Evolutionary conservation across 345 rosid genomes (phyloP), one percentile per base, ranked within the genome.

Genomic region (Populus pruinosa): DNA sequence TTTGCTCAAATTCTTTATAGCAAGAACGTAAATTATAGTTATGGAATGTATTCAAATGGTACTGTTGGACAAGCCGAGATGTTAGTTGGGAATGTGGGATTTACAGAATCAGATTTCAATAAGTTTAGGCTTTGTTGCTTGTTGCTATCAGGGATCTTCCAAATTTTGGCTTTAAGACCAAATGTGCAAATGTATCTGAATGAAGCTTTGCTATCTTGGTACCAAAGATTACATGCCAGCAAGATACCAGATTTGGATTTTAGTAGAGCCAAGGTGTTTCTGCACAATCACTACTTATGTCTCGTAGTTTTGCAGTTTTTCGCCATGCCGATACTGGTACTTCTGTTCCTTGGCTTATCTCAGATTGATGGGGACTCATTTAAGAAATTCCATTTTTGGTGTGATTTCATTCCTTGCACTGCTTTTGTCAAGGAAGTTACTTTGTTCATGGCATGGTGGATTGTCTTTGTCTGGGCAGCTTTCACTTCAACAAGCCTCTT

Each of bases 391-490:
- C 78, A 67, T 20, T 35, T 79, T 75, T 82, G 87, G 61, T 88
- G 93, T 77, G 84, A 80, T 72, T 87, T 88, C 47, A 80, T 87
- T 74, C 86, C 95, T 76, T 91, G 93, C 83, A 80, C 87, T 27
- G 87, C 81, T 71, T 76, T 90, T 84, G 41, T 85, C 71, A 82
- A 71, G 78, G 89, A 87, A 85, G 84, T 81, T 6, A 82, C 88
- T 71, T 81, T 93, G 84, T 84, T 93, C 76, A 69, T 95, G 91
- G 90, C 98, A 76, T 95, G 99, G 99, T 93, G 96, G 98, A 91
- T 93, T 71, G 64, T 90, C 39, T 91, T 91, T 80, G 84, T 91
- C 69, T 91, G 90, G 91, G 82, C 93, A 55, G 77, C 85, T 78
- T 87, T 86, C 77, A 81, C 94, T 76, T 88, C 93, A 35, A 83